Base-by-base conservation (phyloP, 2,329 filamentous ascomycete species). In the Talaromyces funiculosus region DNA sequence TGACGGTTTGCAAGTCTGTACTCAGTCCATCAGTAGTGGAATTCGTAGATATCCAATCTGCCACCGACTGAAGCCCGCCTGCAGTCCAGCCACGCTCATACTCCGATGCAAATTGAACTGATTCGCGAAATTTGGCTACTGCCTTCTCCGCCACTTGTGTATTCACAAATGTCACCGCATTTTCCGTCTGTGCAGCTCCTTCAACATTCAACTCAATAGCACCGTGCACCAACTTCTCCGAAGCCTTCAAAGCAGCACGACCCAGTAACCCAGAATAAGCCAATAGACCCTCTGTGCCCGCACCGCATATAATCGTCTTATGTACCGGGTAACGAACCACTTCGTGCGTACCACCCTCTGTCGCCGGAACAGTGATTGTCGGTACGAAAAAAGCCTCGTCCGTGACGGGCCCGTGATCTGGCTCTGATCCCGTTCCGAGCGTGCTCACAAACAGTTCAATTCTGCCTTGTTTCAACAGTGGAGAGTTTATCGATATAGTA, bases 281-380 rank as follows among this genome's bases (percentile, higher is more conserved):
- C 35, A 77, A 67, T 0, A 88, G 84, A 7, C 89, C 90, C 57
- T 84, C 77, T 2, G 96, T 76, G 0, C 90, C 92, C 53, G 90
- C 82, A 0, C 86, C 86, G 8, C 96, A 82, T 9, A 97, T 68
- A 16, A 97, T 75, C 0, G 88, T 85, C 70, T 87, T 90, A 71
- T 97, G 93, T 1, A 97, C 91, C 0, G 93, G 92, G 47, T 90
- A 91, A 6, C 86, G 85, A 43, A 94, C 81, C 16, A 86, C 82
- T 12, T 86, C 86, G 60, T 85, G 82, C 63, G 85, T 81, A 8
- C 86, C 86, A 16, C 84, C 84, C 62, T 81, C 81, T 14, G 88
- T 86, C 5, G 80, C 82, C 1, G 84, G 84, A 43, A 90, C 89
- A 20, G 90, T 86, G 35, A 96, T 82, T 0, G 81, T 82, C 2